These are phyloP conservation scores for Pseudogymnoascus sp. DNA, from an alignment of 2,329 filamentous ascomycete genomes.

Conservation along the genomic window DNA sequence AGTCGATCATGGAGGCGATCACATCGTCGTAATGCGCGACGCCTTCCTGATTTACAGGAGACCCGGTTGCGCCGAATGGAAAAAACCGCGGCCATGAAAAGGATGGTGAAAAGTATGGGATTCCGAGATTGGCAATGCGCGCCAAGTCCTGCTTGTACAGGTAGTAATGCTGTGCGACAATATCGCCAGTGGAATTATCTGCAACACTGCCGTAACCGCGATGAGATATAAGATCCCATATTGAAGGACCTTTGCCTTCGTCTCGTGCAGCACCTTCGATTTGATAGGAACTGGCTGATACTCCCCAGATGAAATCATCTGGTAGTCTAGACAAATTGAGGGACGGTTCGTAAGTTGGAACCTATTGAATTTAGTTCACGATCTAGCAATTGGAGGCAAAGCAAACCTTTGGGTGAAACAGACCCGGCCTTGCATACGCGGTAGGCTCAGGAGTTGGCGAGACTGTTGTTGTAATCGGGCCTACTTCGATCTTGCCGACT, in stretches of 20 bases:
- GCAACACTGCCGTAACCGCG: constrained; percentile 32
- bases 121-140: constrained; percentile 24
- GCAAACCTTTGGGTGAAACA: constrained; percentile 36
- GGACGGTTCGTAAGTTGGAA: constrained; percentile 19
- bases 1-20: neutral
- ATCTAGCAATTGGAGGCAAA: constrained; percentile 20
- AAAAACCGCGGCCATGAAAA: constrained; percentile 24
- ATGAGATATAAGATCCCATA: constrained; percentile 37
- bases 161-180: constrained; percentile 34
- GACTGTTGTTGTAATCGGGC: constrained; percentile 35
- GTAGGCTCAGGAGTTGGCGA: constrained; percentile 35
- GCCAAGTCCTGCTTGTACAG: constrained; percentile 36
- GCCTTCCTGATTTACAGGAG: constrained; percentile 13
- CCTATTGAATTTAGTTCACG: neutral
- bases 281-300: constrained; percentile 34
- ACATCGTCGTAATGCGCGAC: constrained; percentile 14
- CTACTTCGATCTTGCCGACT: constrained; percentile 34
- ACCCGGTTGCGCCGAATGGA: constrained; percentile 10
- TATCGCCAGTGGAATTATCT: constrained; percentile 34
- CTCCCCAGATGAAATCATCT: constrained; percentile 34
- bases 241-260: constrained; percentile 35
- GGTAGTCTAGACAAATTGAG: constrained; percentile 31
- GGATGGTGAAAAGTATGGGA: constrained; percentile 23
- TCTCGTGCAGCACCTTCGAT: constrained; percentile 36
- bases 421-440: constrained; percentile 30